Evolutionary conservation across 495 filamentous ascomycete species (phyloP).

Genomic region (Poronia punctata): DNA sequence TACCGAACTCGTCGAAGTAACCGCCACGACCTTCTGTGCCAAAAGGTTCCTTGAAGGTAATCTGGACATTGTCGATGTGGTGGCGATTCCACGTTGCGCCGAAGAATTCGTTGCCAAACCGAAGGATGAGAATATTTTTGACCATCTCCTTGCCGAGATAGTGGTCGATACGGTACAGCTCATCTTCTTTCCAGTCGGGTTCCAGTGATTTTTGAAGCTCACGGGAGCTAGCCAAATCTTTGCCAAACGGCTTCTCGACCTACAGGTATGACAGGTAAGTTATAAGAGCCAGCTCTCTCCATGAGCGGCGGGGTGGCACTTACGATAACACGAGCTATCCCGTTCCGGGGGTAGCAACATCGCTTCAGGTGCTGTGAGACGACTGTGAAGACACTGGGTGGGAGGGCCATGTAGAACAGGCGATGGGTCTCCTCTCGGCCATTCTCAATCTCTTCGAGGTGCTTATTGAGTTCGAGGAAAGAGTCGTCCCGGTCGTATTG

Average conservation of each 20-base stretch:
- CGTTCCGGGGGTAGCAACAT: constrained; percentile 86
- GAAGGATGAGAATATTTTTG: constrained; percentile 97
- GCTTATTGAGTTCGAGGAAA: constrained; percentile 79
- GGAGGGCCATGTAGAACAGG: constrained; percentile 98
- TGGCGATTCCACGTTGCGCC: constrained; percentile 98
- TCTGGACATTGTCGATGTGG: constrained; percentile 98
- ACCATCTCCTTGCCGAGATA: constrained; percentile 99
- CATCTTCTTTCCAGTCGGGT: constrained; percentile 98
- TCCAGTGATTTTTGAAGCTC: constrained; percentile 92
- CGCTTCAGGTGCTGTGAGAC: constrained; percentile 95
- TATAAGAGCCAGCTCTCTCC: constrained; percentile 1
- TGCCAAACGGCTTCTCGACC: constrained; percentile 99
- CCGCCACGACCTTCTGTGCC: constrained; percentile 98
- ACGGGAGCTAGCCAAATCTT: constrained; percentile 88
- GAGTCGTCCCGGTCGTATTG: constrained; percentile 98
- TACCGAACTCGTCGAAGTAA: constrained; percentile 99
- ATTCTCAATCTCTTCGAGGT: constrained; percentile 82
- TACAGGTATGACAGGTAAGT: constrained; percentile 27
- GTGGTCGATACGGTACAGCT: constrained; percentile 99
- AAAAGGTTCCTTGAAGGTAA: constrained; percentile 99
- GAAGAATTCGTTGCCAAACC: constrained; percentile 99
- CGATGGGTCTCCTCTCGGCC: constrained; percentile 77
- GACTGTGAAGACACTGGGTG: constrained; percentile 94
- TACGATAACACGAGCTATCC: constrained; percentile 91
- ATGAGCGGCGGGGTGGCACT: constrained; percentile 17